A percentile compares a stretch with the other conserved stretches of the same genome.
Conservation (phyloP, 2,329 filamentous ascomycete genomes). For the Samsoniella hepiali region DNA sequence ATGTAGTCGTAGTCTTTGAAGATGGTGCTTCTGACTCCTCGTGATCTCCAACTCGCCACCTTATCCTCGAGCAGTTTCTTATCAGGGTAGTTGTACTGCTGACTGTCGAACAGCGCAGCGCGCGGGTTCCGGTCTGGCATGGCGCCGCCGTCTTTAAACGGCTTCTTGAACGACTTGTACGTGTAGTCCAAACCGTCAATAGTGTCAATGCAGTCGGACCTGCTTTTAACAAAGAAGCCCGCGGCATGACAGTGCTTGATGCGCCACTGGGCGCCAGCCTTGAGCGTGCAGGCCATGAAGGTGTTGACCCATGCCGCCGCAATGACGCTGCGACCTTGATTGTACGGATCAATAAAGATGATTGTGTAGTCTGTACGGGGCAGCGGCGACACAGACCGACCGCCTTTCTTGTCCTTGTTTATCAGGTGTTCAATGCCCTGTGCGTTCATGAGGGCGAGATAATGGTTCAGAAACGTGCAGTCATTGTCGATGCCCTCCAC, state of each 20-base stretch:
- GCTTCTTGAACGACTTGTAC: conserved; percentile 2
- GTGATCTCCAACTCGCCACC: conserved; percentile 18
- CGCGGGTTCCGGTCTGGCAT: conserved; percentile 19
- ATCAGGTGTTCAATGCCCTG: neutral
- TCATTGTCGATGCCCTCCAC: neutral
- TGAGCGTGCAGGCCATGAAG: conserved; percentile 23
- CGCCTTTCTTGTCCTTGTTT: neutral
- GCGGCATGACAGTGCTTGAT: conserved; percentile 24
- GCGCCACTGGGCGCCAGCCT: conserved; percentile 23
- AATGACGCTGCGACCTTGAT: conserved; percentile 25
- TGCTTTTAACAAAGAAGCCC: conserved; percentile 26
- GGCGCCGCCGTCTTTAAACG: conserved; percentile 17
- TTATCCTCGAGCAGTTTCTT: conserved; percentile 15
- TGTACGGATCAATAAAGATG: conserved; percentile 29
- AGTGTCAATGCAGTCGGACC: conserved; percentile 18
- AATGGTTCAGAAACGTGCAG: neutral
- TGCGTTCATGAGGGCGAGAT: neutral
- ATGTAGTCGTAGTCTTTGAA: conserved; percentile 28
- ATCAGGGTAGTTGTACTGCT: conserved; percentile 2
- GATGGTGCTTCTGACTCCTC: conserved; percentile 23
- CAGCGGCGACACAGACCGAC: conserved; percentile 16
- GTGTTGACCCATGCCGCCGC: conserved; percentile 20
- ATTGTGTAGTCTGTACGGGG: conserved; percentile 23
- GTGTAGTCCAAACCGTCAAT: conserved; percentile 24
- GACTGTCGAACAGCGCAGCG: conserved; percentile 28